phyloP scores from a whole-genome alignment of 2,329 filamentous ascomycete genomes.

The Clonostachys sp. region DNA sequence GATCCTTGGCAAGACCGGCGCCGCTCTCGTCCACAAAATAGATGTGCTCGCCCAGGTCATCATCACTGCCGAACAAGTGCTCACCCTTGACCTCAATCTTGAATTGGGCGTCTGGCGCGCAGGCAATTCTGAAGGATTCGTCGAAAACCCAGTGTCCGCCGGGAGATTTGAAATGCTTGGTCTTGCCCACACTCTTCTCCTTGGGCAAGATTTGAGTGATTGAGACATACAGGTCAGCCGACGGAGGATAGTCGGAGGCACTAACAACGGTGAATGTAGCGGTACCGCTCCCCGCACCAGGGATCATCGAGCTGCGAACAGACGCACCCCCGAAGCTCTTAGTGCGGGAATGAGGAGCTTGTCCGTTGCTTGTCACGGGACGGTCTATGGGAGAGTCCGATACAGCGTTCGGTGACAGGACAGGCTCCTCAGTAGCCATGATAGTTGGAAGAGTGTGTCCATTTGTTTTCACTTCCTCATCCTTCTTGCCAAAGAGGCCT shows the following conservation, averaged over 20 bases:
- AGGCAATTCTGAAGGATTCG: conserved; percentile 74
- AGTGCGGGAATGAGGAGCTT: conserved; percentile 40
- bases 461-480: conserved; percentile 51
- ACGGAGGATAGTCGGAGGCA: conserved; percentile 71
- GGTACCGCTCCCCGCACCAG: conserved; percentile 62
- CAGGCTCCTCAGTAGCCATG: conserved; percentile 1
- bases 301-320: conserved; percentile 56
- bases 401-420: conserved; percentile 20
- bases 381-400: conserved; percentile 1
- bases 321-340: conserved; percentile 63
- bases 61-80: conserved; percentile 77
- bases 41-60: conserved; percentile 77
- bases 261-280: conserved; percentile 78
- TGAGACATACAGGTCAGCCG: conserved; percentile 73
- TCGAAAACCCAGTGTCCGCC: conserved; percentile 65
- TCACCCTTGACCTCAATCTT: conserved; percentile 83
- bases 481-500: conserved; percentile 72
- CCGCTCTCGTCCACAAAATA: conserved; percentile 87
- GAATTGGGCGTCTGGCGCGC: conserved; percentile 80
- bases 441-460: conserved; percentile 26
- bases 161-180: conserved; percentile 77
- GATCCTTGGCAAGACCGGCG: conserved; percentile 62
- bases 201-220: conserved; percentile 65
- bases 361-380: conserved; percentile 16
- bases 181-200: conserved; percentile 82